Conservation (phyloP, 1,139 yeast species). For the Pichia sp. region DNA sequence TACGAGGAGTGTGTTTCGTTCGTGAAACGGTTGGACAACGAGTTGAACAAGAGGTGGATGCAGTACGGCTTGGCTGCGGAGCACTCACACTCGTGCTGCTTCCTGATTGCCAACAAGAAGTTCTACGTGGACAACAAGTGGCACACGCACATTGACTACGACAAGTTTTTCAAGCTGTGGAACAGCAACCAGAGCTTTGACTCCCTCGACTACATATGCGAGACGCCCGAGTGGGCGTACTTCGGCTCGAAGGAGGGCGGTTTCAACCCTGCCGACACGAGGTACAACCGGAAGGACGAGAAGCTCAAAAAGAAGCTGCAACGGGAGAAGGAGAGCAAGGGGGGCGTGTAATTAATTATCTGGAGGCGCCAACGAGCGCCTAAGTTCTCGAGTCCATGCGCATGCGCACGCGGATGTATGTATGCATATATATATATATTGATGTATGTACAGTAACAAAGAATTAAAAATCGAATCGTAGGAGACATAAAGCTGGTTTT, state of each 20-base stretch:
- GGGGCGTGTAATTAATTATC: not conserved
- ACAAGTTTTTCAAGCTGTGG: slow-evolving; percentile 66
- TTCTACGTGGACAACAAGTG: slow-evolving; percentile 70
- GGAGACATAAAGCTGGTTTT: not conserved
- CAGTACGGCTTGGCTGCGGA: slow-evolving; percentile 86
- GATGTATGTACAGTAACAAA: not conserved
- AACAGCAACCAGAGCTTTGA: slow-evolving; percentile 61
- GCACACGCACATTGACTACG: slow-evolving; percentile 88
- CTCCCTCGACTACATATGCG: slow-evolving; percentile 74
- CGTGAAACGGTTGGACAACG: slow-evolving; percentile 58
- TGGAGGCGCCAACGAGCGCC: too few species aligned
- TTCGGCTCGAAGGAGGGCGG: slow-evolving; percentile 88
- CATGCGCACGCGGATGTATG: not conserved
- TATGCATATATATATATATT: not conserved
- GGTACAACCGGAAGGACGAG: slow-evolving; percentile 64
- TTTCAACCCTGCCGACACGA: slow-evolving; percentile 79
- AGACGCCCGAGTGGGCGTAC: slow-evolving; percentile 87
- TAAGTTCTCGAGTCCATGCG: not conserved
- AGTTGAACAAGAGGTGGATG: slow-evolving; percentile 58
- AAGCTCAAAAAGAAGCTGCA: slow-evolving; percentile 42
- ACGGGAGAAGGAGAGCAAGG: slow-evolving; percentile 36
- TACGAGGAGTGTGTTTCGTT: slow-evolving; percentile 84
- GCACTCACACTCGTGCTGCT: slow-evolving; percentile 94
- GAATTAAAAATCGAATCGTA: not conserved
- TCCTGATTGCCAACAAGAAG: slow-evolving; percentile 70